Conservation (phyloP, 73 alveolate species). For the Uronychia binucleata region DNA sequence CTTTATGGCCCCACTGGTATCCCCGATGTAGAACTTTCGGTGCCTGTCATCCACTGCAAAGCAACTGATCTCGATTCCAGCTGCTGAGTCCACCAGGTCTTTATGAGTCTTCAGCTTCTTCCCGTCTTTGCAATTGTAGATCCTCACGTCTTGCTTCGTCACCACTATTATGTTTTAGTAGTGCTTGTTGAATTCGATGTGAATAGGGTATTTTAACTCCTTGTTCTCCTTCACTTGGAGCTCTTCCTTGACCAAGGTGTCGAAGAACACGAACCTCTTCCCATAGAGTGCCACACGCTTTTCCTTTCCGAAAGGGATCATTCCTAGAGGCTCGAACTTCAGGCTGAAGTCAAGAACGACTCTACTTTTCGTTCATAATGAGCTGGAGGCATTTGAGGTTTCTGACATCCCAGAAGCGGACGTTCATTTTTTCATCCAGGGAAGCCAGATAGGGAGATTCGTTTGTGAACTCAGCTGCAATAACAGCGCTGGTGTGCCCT, state of each 20-base stretch:
- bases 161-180: slow-evolving; percentile 70
- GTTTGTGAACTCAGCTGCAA: slow-evolving; percentile 75
- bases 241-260: slow-evolving; percentile 43
- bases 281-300: slow-evolving; percentile 54
- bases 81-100: slow-evolving; percentile 68
- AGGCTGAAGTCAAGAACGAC: slow-evolving; percentile 32
- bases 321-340: slow-evolving; percentile 26
- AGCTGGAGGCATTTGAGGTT: slow-evolving; percentile 70
- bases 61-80: slow-evolving; percentile 69
- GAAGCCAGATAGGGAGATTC: slow-evolving; percentile 77
- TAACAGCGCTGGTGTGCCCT: slow-evolving; percentile 88
- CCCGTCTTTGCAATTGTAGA: slow-evolving; percentile 80
- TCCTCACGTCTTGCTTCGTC: slow-evolving; percentile 77
- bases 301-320: slow-evolving; percentile 32
- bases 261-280: slow-evolving; percentile 57
- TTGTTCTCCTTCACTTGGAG: slow-evolving; percentile 4
- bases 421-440: slow-evolving; percentile 83
- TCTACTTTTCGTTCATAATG: slow-evolving; percentile 52
- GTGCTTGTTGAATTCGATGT: slow-evolving; percentile 77
- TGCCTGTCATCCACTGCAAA: slow-evolving; percentile 78
- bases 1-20: slow-evolving; percentile 50
- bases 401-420: slow-evolving; percentile 87
- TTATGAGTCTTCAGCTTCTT: slow-evolving; percentile 62
- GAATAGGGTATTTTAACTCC: slow-evolving; percentile 48
- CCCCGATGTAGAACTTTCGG: slow-evolving; percentile 81